Evolutionary conservation across 2,329 filamentous ascomycete genomes (phyloP), one percentile per base, ranked within the genome.

Genomic region (Colletotrichum abscissum): DNA sequence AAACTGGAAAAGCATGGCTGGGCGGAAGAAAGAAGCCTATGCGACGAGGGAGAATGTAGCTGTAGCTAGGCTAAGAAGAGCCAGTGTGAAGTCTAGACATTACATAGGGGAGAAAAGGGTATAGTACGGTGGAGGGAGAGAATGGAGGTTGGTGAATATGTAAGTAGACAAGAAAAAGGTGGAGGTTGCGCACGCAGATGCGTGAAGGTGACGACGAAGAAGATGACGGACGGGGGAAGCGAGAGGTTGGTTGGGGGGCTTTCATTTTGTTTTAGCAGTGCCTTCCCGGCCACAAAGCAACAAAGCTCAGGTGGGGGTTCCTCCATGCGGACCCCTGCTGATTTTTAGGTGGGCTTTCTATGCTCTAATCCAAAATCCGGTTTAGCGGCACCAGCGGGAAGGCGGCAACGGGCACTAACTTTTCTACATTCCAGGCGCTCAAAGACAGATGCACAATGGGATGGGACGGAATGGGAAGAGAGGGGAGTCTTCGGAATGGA

Each of bases 1-100:
- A 71, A 75, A 72, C 70, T 38, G 68, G 67, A 64, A 73, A 74
- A 63, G 71, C 72, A 78, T 78, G 72, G 63, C 67, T 77, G 74
- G 59, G 67, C 60, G 52, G 52, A 58, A 56, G 19, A 55, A 46
- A 26, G 22, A 56, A 24, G 59, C 63, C 63, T 52, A 58, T 72
- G 63, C 62, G n/a, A 54, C 26, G 57, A 63, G 49, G 28, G 16
- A 6, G 24, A 72, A 19, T 28, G 16, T 49, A 28, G 19, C 26
- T 33, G 35, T 64, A 22, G 42, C 59, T 46, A 62, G 38, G 35
- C 69, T 68, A 69, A 55, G 24, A 58, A 38, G 56, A 67, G 56
- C 58, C 65, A 62, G 63, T 33, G 35, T 26, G 35, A 60, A 62
- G 38, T 56, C 30, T 57, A 74, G 35, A 64, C 63, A 75, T 74